These are phyloP conservation scores for Capillidium rhysosporum DNA, from an alignment of 371 early-diverging fungal genomes.

Conservation along the genomic window DNA sequence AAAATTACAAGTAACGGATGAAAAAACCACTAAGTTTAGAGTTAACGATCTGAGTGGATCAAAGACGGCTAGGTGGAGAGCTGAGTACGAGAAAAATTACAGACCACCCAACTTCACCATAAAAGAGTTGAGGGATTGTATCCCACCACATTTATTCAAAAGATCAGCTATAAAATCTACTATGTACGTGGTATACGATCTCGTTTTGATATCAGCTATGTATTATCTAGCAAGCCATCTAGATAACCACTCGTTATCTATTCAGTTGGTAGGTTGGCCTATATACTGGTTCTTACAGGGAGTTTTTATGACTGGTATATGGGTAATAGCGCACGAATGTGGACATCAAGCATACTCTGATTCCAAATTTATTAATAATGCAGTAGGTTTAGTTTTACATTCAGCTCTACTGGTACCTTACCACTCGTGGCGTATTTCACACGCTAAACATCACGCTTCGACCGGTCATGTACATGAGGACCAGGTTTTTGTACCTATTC, in stretches of 20 bases:
- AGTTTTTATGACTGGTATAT: conserved; percentile 59
- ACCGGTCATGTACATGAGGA: conserved; percentile 65
- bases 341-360: conserved; percentile 71
- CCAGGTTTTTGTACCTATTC: conserved; percentile 70
- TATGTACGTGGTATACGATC: conserved; percentile 43
- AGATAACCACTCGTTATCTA: conserved; percentile 21
- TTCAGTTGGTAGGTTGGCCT: conserved; percentile 41
- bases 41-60: neutral
- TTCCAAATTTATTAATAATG: conserved; percentile 49
- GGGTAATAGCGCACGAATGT: conserved; percentile 79
- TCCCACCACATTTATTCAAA: conserved; percentile 74
- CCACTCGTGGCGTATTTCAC: conserved; percentile 50
- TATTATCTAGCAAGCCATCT: conserved; percentile 44
- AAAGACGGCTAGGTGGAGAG: neutral
- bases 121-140: conserved; percentile 66
- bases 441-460: conserved; percentile 67
- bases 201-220: conserved; percentile 32
- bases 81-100: neutral
- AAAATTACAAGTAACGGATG: neutral
- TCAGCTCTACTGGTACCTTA: conserved; percentile 66
- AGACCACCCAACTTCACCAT: conserved; percentile 44
- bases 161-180: conserved; percentile 48
- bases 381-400: conserved; percentile 67
- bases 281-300: conserved; percentile 63
- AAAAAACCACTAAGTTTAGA: neutral